Conservation (phyloP, 345 rosid genomes). For the Rhodamnia rubescens region DNA sequence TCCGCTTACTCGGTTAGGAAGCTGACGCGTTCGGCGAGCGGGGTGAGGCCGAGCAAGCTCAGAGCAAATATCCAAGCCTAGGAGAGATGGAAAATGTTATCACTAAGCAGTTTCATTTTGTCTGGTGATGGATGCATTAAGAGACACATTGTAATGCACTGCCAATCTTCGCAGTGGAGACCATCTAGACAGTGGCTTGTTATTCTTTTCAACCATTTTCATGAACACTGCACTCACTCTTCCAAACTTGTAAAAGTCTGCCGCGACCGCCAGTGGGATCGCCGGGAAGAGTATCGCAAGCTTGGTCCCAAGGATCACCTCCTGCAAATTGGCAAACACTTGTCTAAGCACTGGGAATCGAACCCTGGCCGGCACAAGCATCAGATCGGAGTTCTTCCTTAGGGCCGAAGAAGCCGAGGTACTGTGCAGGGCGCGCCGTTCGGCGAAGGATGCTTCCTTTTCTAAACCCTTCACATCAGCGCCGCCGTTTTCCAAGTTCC, state of each 20-base stretch:
- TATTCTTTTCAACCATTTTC: neutral
- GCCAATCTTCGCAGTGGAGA: neutral
- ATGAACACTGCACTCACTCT: constrained; percentile 14
- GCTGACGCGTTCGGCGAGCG: constrained; percentile 85
- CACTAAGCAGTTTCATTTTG: neutral
- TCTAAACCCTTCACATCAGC: neutral
- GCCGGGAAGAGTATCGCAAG: constrained; percentile 37
- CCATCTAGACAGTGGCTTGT: neutral
- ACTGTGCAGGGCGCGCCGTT: neutral
- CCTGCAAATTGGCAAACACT: constrained; percentile 26
- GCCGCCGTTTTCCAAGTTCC: constrained; percentile 20
- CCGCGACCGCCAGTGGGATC: constrained; percentile 26
- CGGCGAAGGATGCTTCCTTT: neutral
- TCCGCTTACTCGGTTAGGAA: constrained; percentile 73
- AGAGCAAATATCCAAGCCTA: constrained; percentile 79
- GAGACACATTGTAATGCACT: neutral
- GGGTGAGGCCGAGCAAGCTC: constrained; percentile 69
- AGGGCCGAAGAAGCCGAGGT: constrained; percentile 15
- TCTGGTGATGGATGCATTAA: neutral
- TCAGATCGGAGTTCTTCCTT: constrained; percentile 29
- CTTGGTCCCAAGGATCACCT: constrained; percentile 37
- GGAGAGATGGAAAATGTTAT: neutral
- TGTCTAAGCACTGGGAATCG: constrained; percentile 8
- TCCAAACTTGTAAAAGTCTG: constrained; percentile 17
- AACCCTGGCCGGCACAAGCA: constrained; percentile 16